Evolutionary conservation across 495 filamentous ascomycete species (phyloP).

Genomic region (Penicillium psychrofluorescens): DNA sequence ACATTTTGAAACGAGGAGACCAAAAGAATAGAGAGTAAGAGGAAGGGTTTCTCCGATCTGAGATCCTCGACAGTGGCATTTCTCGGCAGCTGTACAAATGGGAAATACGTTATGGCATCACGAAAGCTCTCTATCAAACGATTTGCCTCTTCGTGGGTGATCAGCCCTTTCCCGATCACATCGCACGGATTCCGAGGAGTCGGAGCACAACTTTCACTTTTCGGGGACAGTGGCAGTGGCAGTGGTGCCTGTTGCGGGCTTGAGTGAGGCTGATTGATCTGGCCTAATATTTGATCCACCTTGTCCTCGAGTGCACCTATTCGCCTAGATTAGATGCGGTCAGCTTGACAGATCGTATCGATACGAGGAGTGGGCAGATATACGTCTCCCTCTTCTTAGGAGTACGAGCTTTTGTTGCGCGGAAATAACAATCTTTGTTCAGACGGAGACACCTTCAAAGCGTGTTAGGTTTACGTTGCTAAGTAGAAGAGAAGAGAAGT

Average conservation of each 20-base stretch:
- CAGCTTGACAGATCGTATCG: slow-evolving; percentile 1
- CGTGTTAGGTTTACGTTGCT: slow-evolving; percentile 1
- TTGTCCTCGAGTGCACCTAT: slow-evolving; percentile 12
- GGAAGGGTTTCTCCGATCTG: slow-evolving; percentile 10
- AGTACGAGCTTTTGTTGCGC: slow-evolving; percentile 6
- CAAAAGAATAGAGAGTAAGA: slow-evolving; percentile 11
- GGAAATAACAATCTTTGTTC: slow-evolving; percentile 15
- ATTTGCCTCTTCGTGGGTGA: slow-evolving; percentile 7
- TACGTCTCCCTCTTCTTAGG: slow-evolving; percentile 11
- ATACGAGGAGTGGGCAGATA: slow-evolving; percentile 2
- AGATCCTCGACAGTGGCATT: slow-evolving; percentile 6
- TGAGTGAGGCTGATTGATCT: slow-evolving; percentile 1
- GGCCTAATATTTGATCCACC: slow-evolving; percentile 10
- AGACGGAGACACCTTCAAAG: slow-evolving; percentile 10
- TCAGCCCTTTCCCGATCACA: slow-evolving; percentile 11
- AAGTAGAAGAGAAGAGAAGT: slow-evolving; percentile 1
- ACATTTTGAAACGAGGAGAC: slow-evolving; percentile 6
- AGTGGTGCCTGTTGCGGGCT: background rate
- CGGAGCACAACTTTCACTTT: slow-evolving; percentile 2
- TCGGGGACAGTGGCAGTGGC: background rate
- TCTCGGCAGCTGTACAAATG: slow-evolving; percentile 7
- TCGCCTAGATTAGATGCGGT: slow-evolving; percentile 4
- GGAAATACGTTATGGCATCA: slow-evolving; percentile 6
- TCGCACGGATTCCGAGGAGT: slow-evolving; percentile 3
- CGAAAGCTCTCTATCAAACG: slow-evolving; percentile 4